Evolutionary conservation across 2,329 filamentous ascomycete genomes (phyloP).

Genomic region (Monosporascus sp.): DNA sequence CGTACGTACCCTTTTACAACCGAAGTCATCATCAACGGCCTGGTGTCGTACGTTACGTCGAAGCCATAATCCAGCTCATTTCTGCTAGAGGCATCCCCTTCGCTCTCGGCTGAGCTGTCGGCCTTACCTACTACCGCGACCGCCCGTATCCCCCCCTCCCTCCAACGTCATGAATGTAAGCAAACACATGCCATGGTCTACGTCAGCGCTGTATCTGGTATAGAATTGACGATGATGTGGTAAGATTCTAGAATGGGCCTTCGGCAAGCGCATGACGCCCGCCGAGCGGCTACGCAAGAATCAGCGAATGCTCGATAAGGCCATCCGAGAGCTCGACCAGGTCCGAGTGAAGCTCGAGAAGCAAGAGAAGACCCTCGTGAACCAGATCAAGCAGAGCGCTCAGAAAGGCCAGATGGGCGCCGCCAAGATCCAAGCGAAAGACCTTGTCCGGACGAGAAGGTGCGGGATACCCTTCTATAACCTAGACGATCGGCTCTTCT

Average conservation of each 20-base stretch:
- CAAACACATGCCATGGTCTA: not conserved
- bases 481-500: no score
- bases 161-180: not conserved
- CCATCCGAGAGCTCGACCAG: conserved; percentile 90
- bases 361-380: conserved; percentile 94
- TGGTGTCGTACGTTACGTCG: no score
- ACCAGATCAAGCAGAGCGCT: conserved; percentile 96
- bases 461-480: conserved; percentile 26
- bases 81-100: not conserved
- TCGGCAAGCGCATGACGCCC: conserved; percentile 98
- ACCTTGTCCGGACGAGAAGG: conserved; percentile 85
- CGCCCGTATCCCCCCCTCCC: not conserved
- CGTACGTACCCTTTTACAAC: no score
- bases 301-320: conserved; percentile 94
- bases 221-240: not conserved
- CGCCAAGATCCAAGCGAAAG: conserved; percentile 96
- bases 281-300: conserved; percentile 89
- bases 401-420: conserved; percentile 99
- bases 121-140: not conserved
- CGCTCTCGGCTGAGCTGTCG: not conserved
- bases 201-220: not conserved
- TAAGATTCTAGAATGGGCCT: conserved; percentile 97
- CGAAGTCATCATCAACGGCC: no score
- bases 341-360: conserved; percentile 95
- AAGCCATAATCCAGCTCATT: no score